Evolutionary conservation across 805 yeast genomes (phyloP).

Genomic region (Schwanniomyces polymorphus): DNA sequence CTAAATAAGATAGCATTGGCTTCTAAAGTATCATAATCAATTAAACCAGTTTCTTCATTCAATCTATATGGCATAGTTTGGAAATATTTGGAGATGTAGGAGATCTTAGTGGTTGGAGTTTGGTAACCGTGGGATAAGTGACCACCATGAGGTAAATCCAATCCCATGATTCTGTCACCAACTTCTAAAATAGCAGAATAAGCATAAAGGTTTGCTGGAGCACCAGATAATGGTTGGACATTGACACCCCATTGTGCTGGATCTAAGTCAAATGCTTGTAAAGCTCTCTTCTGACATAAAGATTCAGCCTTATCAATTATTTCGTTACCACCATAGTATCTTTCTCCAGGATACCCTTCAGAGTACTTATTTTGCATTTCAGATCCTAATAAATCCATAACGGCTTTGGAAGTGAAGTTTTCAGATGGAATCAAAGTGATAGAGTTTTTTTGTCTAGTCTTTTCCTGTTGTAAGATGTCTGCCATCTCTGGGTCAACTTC

Average conservation of each 20-base stretch:
- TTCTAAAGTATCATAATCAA: constrained; percentile 94
- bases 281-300: constrained; percentile 92
- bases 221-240: constrained; percentile 94
- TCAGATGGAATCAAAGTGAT: constrained; percentile 95
- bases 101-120: constrained; percentile 88
- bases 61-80: constrained; percentile 99
- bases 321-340: constrained; percentile 99
- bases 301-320: constrained; percentile 91
- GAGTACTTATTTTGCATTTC: constrained; percentile 99
- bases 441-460: constrained; percentile 88
- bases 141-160: constrained; percentile 98
- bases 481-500: constrained; percentile 83
- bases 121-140: constrained; percentile 98
- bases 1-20: constrained; percentile 88
- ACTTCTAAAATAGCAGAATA: constrained; percentile 94
- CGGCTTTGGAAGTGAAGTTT: constrained; percentile 95
- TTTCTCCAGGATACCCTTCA: constrained; percentile 98
- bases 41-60: constrained; percentile 85
- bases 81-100: constrained; percentile 93
- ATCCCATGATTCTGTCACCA: constrained; percentile 96
- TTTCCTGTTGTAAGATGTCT: constrained; percentile 73
- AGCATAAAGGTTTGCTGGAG: constrained; percentile 97
- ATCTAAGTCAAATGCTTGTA: constrained; percentile 80
- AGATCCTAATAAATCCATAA: constrained; percentile 93
- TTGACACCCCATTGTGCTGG: constrained; percentile 95